Evolutionary conservation across 495 filamentous ascomycete species (phyloP), one percentile per base, ranked within the genome.

Genomic region (Penicillium atrosanguineum): DNA sequence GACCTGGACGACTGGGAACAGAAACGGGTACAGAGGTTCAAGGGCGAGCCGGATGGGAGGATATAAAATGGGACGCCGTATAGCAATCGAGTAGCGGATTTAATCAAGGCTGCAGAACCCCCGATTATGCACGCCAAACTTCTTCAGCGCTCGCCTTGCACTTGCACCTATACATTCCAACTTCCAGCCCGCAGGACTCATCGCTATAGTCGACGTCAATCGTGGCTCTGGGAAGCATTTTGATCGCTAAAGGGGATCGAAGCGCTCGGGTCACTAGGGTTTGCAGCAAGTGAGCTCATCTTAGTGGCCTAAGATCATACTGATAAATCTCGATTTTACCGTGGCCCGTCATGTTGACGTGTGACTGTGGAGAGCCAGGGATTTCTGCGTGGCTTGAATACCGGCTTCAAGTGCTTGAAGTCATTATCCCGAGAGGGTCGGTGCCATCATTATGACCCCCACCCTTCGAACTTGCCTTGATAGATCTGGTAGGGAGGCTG

Each of bases 1-100:
- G 92, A 97, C 69, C 64, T 96, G 46, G 93, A 97, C 62, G 80
- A 89, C 61, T 99, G 95, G 95, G 95, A 99, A 68, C 91, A 96
- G 66, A 94, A 89, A 69, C 81, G 95, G 44, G 90, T 97, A 14
- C 82, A 92, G 72, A 78, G 95, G 61, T 80, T 97, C 50, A 78
- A 85, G 25, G 95, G 95, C 14, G 95, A 99, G 71, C 83, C 78
- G 29, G 92, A 99, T 72, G 95, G 95, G 15, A 79, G 88, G 38
- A 58, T 96, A 52, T 93, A 77, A 84, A 45, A 28, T 26, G 21
- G 11, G 29, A 18, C 20, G 4, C 12, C 7, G 23, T 12, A 28
- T 23, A n/a, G 42, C 18, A 44, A 25, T 44, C 14, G 26, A 18
- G 28, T 19, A 16, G 36, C 7, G 18, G 23, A 25, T 26, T 12